Percentiles rank a stretch among this genome's conserved stretches.
These are phyloP conservation scores for Caloboletus inedulis DNA, from an alignment of 1,284 basidiomycete genomes.

Conservation along the genomic window DNA sequence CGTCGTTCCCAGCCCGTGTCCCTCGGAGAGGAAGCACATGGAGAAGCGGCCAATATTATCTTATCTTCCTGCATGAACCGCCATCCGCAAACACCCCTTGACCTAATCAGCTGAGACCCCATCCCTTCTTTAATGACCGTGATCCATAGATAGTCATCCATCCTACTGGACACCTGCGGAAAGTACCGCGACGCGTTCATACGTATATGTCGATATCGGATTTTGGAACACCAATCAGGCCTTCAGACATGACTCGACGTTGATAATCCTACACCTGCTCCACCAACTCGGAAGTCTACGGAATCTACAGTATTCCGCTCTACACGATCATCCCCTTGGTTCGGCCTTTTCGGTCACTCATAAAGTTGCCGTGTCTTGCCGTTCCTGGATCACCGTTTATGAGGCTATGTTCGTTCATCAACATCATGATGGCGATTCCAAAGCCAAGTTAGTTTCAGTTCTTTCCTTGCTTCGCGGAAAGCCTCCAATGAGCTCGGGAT, in stretches of 20 bases:
- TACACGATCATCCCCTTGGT: not conserved
- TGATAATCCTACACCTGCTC: not conserved
- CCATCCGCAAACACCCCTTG: slow-evolving; percentile 3
- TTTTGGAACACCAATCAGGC: slow-evolving; percentile 1
- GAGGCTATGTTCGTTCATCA: slow-evolving; percentile 3
- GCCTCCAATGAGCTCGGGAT: not conserved
- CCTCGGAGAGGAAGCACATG: slow-evolving; percentile 11
- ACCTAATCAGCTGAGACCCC: slow-evolving; percentile 4
- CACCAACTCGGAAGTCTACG: slow-evolving; percentile 7
- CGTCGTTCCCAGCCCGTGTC: slow-evolving; percentile 13
- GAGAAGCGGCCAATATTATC: slow-evolving; percentile 12
- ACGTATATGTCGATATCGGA: not conserved
- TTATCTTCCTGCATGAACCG: slow-evolving; percentile 16
- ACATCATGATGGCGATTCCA: slow-evolving; percentile 14
- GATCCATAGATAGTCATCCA: slow-evolving; percentile 1
- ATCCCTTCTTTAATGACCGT: slow-evolving; percentile 21
- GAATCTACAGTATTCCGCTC: not conserved
- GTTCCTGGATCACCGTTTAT: slow-evolving; percentile 3
- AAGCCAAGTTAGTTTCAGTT: not conserved
- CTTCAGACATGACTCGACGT: too few species aligned
- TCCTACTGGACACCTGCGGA: not conserved
- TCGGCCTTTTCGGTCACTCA: slow-evolving; percentile 16
- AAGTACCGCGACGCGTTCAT: slow-evolving; percentile 1
- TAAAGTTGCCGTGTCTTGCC: slow-evolving; percentile 14
- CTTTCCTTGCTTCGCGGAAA: slow-evolving; percentile 26